A percentile compares a stretch with the other conserved stretches of the same genome.
These are phyloP conservation scores for Cyathus striatus DNA, from an alignment of 768 basidiomycete species.

Conservation along the genomic window DNA sequence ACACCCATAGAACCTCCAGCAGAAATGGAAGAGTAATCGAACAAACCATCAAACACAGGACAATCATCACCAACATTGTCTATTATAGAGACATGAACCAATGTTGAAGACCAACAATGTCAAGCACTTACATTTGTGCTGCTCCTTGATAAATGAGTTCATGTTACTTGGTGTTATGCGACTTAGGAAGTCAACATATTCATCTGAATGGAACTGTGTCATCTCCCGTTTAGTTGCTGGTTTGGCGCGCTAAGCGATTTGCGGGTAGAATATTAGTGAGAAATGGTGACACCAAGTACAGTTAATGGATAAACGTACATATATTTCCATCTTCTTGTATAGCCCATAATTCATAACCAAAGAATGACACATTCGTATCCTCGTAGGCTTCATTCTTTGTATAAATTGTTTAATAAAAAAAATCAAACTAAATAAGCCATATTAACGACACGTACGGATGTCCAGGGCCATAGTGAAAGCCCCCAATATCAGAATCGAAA, in stretches of 20 bases:
- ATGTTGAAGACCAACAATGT: background rate
- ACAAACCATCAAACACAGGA: conserved; percentile 96
- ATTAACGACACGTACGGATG: conserved; percentile 63
- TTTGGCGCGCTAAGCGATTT: conserved; percentile 76
- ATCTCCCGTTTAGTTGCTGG: conserved; percentile 99
- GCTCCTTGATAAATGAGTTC: conserved; percentile 89
- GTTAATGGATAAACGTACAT: conserved; percentile 53
- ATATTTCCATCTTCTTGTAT: conserved; percentile 99
- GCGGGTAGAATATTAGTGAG: background rate
- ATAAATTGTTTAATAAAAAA: conserved; percentile 11
- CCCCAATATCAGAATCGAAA: conserved; percentile 98
- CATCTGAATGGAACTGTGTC: conserved; percentile 99
- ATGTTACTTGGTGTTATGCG: conserved; percentile 94
- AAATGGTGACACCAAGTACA: background rate
- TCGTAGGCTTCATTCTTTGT: conserved; percentile 89
- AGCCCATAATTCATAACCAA: conserved; percentile 99
- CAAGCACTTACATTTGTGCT: conserved; percentile 79
- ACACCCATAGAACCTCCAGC: conserved; percentile 99
- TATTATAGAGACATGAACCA: conserved; percentile 21
- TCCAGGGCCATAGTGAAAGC: conserved; percentile 98
- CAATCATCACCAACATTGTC: conserved; percentile 99
- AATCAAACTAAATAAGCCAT: background rate
- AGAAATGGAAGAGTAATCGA: conserved; percentile 98
- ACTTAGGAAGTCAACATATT: conserved; percentile 96
- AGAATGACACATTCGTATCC: conserved; percentile 99